These are phyloP conservation scores for Kluyveromyces aestuarii DNA, from an alignment of 805 yeast genomes.

Conservation along the genomic window DNA sequence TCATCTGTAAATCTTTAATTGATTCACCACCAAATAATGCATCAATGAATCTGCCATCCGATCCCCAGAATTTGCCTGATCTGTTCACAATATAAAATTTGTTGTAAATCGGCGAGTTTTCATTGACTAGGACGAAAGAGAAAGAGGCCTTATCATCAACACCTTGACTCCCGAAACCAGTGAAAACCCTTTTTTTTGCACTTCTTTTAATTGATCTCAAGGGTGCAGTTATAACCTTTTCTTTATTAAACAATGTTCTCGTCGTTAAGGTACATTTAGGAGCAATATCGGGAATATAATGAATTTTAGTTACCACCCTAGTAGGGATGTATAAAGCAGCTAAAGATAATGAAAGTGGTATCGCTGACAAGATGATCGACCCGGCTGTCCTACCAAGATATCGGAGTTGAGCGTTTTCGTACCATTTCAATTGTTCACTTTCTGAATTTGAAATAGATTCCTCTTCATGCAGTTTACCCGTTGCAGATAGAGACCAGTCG, in stretches of 20 bases:
- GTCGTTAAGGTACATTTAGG: slow-evolving; percentile 19
- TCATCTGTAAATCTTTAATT: slow-evolving; percentile 10
- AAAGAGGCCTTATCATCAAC: slow-evolving; percentile 24
- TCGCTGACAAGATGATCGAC: slow-evolving; percentile 16
- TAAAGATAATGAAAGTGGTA: slow-evolving; percentile 21
- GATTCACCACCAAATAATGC: slow-evolving; percentile 22
- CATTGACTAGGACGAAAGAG: slow-evolving; percentile 18
- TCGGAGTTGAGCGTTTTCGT: slow-evolving; percentile 7
- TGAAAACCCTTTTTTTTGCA: slow-evolving; percentile 15
- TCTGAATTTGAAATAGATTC: background rate
- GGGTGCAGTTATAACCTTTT: slow-evolving; percentile 5
- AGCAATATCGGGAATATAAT: slow-evolving; percentile 15
- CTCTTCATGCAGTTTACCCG: slow-evolving; percentile 7
- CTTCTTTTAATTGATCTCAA: slow-evolving; percentile 13
- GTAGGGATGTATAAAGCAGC: slow-evolving; percentile 18
- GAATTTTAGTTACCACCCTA: slow-evolving; percentile 20
- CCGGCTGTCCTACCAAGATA: slow-evolving; percentile 14
- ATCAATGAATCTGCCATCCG: slow-evolving; percentile 24
- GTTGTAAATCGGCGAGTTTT: slow-evolving; percentile 10
- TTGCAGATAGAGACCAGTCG: slow-evolving; percentile 21
- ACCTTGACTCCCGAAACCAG: slow-evolving; percentile 25
- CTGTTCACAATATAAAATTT: slow-evolving; percentile 22
- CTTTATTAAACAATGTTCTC: slow-evolving; percentile 7
- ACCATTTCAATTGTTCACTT: slow-evolving; percentile 2
- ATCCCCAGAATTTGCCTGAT: slow-evolving; percentile 21